Evolutionary conservation across 2,329 filamentous ascomycete genomes (phyloP), one percentile per base, ranked within the genome.

Genomic region (Microsporum canis): DNA sequence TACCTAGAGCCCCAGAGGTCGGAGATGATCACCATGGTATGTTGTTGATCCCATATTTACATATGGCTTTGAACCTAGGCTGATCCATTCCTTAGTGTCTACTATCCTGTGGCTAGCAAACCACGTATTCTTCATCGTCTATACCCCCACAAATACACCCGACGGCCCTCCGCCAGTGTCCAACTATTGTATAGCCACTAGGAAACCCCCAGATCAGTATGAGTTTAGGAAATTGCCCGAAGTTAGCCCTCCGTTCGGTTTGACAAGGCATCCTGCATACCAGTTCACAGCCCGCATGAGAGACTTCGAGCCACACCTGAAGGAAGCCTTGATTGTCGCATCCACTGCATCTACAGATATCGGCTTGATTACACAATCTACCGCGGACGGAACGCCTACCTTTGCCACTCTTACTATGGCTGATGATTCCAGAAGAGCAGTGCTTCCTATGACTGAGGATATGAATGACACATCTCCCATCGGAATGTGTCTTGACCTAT

Each of bases 61-160:
- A n/a, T 6, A 8, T 36, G 6, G 10, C 7, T 5, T 47, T 8
- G 43, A 23, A 23, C 43, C 4, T 27, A 23, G 14, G 14, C 55
- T 57, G 39, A 59, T 29, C 53, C 1, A 33, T 14, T 41, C 34
- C 51, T 31, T 63, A 76, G 89, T 95, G 2, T 89, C 90, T 3
- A 87, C 88, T 14, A 80, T 99, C 45, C 81, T 82, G 41, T 99
- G 95, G 94, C 80, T 97, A 23, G 88, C 94, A 69, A 96, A 94
- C 67, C 78, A 95, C 67, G 77, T 92, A 1, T 95, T 96, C 71
- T 79, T 97, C 51, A 80, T 87, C 60, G 83, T 94, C 27, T 87
- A 96, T 73, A 89, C 88, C 0, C 81, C 83, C n/a, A 76, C 72
- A 60, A 63, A 63, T n/a, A 77, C 81, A 34, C 81, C 80, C 63